Evolutionary conservation across 1,284 basidiomycete genomes (phyloP), one percentile per base, ranked within the genome.

Genomic region (Fomitiporia mediterranea): DNA sequence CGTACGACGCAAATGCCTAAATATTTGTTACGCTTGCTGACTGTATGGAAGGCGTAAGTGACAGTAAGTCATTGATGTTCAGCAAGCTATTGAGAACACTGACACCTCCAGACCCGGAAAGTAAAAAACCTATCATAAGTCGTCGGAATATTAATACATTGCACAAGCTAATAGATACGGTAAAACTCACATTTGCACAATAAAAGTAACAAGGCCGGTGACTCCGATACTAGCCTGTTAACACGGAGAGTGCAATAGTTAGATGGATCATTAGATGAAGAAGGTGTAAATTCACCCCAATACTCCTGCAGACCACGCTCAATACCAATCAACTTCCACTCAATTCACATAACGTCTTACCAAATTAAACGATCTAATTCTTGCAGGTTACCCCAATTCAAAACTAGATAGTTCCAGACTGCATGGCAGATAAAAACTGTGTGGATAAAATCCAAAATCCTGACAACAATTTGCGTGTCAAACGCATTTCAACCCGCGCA

Each of bases 51-150:
- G 17, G 5, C 15, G 19, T 51, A 17, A 39, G 37, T 7, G 15
- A 28, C n/a, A n/a, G n/a, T n/a, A n/a, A n/a, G n/a, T n/a, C n/a
- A n/a, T n/a, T n/a, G n/a, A n/a, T 15, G 21, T 28, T 28, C 17
- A 23, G 43, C 21, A 6, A 13, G 35, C 6, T 19, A 21, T 11
- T n/a, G 13, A n/a, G 6, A 46, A 28, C 3, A 27, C 57, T 44
- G n/a, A 59, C 57, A 51, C 47, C 48, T n/a, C 57, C 57, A 59
- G 5, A 59, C 57, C 27, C 57, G 53, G 23, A 55, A 27, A 19
- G 53, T 52, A 47, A 51, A 59, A 49, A 59, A 59, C 35, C 53
- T 57, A 23, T 28, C 15, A 17, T 5, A 4, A 46, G 4, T 15
- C 13, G 11, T n/a, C n/a, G n/a, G n/a, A n/a, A 27, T 13, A 11